A percentile compares a stretch with the other conserved stretches of the same genome.
phyloP scores from a whole-genome alignment of 192 early-diverging fungal species.

The Coemansia nantahalensis region DNA sequence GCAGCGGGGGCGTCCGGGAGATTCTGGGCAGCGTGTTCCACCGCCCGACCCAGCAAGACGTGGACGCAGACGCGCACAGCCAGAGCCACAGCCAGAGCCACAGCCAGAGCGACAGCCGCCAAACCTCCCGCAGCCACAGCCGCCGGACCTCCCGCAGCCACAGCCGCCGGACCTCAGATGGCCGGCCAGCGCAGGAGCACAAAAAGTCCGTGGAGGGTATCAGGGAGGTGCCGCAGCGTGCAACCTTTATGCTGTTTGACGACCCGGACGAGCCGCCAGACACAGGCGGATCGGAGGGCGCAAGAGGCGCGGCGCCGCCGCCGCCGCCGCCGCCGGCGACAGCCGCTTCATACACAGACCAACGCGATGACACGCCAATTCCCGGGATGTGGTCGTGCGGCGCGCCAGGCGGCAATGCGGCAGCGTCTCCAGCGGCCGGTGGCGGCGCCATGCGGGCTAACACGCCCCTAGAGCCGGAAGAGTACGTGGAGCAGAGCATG shows the following conservation, averaged over 20 bases:
- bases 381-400: conserved; percentile 36
- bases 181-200: neutral
- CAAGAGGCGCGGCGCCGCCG: conserved; percentile 1
- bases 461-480: conserved; percentile 48
- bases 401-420: neutral
- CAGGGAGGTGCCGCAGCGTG: neutral
- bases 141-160: neutral
- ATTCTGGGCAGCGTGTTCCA: conserved; percentile 18
- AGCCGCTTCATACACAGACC: conserved; percentile 28
- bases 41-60: conserved; percentile 4
- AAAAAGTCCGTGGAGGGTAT: neutral
- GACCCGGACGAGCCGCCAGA: conserved; percentile 1
- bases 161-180: neutral
- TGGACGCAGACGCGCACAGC: neutral
- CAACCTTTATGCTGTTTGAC: conserved; percentile 18
- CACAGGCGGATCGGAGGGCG: neutral
- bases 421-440: neutral
- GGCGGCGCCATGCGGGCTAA: conserved; percentile 12
- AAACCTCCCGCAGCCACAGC: neutral
- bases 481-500: conserved; percentile 18
- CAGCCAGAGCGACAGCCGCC: neutral
- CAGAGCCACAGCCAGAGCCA: conserved; percentile 1
- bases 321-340: conserved; percentile 14
- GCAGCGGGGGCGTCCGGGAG: conserved; percentile 8
- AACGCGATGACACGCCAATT: no score